These are phyloP conservation scores for Paralagenidium karlingii DNA, from an alignment of 352 stramenopile species.

Conservation along the genomic window DNA sequence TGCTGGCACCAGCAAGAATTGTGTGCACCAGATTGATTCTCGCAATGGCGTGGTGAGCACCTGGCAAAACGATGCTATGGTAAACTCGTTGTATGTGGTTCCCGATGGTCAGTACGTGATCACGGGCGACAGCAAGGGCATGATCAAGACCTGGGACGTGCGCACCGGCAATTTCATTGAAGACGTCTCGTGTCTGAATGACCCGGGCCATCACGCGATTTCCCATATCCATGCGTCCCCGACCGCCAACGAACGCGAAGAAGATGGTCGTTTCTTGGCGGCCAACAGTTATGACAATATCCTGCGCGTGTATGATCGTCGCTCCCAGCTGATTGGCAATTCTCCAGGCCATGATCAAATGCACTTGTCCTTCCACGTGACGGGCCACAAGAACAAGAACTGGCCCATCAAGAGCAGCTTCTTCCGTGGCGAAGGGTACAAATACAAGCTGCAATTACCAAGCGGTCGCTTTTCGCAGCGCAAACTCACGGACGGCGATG, in stretches of 20 bases:
- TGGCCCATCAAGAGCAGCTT: constrained; percentile 86
- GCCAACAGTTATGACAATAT: constrained; percentile 87
- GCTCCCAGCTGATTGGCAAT: constrained; percentile 73
- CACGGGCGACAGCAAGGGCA: constrained; percentile 76
- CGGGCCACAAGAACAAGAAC: constrained; percentile 85
- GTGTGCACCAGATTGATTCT: constrained; percentile 57
- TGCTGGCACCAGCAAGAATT: constrained; percentile 68
- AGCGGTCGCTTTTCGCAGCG: constrained; percentile 28
- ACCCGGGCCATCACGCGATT: constrained; percentile 63
- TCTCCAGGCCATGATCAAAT: constrained; percentile 57
- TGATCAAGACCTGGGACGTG: constrained; percentile 82
- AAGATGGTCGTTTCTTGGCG: constrained; percentile 72
- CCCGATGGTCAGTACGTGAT: constrained; percentile 66
- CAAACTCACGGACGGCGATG: constrained; percentile 70
- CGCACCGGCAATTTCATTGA: constrained; percentile 69
- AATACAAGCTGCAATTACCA: constrained; percentile 72
- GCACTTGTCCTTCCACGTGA: constrained; percentile 65
- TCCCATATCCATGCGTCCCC: constrained; percentile 75
- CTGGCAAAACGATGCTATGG: constrained; percentile 79
- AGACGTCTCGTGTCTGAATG: constrained; percentile 68
- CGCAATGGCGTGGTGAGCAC: constrained; percentile 44
- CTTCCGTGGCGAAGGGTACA: constrained; percentile 77
- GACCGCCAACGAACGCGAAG: constrained; percentile 33
- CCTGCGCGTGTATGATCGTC: constrained; percentile 75
- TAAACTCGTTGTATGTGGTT: constrained; percentile 75